These are phyloP conservation scores for Solanum virginianum DNA, from an alignment of 257 asterid genomes.

Conservation along the genomic window DNA sequence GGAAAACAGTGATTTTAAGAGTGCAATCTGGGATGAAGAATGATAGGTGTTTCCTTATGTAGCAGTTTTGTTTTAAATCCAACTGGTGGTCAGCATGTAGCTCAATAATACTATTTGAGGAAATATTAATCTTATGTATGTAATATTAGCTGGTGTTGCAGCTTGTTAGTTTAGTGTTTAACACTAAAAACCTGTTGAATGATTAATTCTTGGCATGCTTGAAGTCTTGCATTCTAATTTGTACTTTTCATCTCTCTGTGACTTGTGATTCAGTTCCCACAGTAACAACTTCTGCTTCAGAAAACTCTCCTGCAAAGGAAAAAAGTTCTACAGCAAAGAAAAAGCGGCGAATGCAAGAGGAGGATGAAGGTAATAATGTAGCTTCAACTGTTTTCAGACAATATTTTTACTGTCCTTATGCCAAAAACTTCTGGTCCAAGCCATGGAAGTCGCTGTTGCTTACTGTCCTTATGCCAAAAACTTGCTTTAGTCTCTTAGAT, in stretches of 20 bases:
- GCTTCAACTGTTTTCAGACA: background rate
- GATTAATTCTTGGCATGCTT: background rate
- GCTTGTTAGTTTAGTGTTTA: background rate
- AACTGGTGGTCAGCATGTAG: background rate
- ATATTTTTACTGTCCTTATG: background rate
- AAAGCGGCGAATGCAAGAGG: conserved; percentile 52
- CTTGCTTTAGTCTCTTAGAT: background rate
- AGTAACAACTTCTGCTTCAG: background rate
- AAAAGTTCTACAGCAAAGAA: conserved; percentile 34
- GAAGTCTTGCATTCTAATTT: background rate
- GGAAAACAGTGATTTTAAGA: background rate
- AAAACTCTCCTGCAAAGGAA: conserved; percentile 2
- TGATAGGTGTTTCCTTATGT: background rate
- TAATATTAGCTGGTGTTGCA: background rate
- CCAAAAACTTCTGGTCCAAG: background rate
- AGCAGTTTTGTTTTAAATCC: background rate
- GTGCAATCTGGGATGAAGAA: background rate
- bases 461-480: background rate
- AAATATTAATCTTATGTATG: background rate
- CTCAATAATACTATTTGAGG: background rate
- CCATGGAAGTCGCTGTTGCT: background rate
- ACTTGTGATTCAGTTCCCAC: background rate
- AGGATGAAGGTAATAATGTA: conserved; percentile 47
- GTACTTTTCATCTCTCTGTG: background rate
- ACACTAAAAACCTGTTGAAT: background rate